Percentiles rank a stretch among this genome's conserved stretches.
These are phyloP conservation scores for Bipolaris cookei DNA, from an alignment of 2,329 filamentous ascomycete species.

Conservation along the genomic window DNA sequence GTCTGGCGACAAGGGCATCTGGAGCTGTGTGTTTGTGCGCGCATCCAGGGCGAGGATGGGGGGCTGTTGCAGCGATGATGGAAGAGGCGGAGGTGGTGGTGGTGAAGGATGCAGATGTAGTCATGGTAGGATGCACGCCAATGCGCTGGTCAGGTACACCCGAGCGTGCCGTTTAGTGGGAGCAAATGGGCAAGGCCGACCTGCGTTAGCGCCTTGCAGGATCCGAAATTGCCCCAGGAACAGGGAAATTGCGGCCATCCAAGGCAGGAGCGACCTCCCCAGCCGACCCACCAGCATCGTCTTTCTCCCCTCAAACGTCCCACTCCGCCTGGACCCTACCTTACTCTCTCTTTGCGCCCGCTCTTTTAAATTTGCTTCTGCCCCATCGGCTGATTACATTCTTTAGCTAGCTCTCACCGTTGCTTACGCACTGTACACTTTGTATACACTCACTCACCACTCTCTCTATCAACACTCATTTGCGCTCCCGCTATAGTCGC, in stretches of 20 bases:
- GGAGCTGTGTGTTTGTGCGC: too few relatives aligned
- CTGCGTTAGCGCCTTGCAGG: constrained; percentile 16
- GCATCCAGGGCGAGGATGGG: too few relatives aligned
- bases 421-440: constrained; percentile 1
- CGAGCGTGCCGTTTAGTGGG: constrained; percentile 10
- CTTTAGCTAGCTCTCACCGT: constrained; percentile 2
- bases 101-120: constrained; percentile 2
- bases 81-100: neutral
- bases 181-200: neutral
- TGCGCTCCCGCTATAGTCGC: constrained; percentile 18
- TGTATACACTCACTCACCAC: constrained; percentile 1
- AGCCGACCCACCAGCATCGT: constrained; percentile 19
- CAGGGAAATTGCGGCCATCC: constrained; percentile 33
- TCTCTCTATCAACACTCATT: constrained; percentile 24
- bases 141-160: constrained; percentile 16
- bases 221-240: constrained; percentile 33
- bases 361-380: constrained; percentile 10
- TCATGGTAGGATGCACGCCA: too few relatives aligned
- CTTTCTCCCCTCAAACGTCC: constrained; percentile 34
- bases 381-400: neutral
- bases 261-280: constrained; percentile 15
- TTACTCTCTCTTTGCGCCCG: constrained; percentile 10
- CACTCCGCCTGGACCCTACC: constrained; percentile 7
- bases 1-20: neutral
- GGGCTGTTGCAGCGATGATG: neutral